Conservation (phyloP, 331 rosid genomes). For the Cydonia oblonga region DNA sequence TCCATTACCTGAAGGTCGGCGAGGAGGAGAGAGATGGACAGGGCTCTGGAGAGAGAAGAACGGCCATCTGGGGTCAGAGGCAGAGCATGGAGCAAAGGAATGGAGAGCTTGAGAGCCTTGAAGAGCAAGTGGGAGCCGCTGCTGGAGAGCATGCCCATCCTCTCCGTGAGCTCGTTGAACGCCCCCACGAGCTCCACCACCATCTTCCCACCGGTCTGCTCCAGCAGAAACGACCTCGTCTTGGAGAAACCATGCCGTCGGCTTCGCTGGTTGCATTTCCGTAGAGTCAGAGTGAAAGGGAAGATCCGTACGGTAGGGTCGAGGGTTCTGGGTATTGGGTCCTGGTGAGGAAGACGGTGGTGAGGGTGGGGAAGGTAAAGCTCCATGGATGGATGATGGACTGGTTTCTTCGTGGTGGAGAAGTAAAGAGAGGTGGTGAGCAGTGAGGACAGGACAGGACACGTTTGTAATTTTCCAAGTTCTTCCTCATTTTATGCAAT, state of each 20-base stretch:
- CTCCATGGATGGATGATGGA: constrained; percentile 3
- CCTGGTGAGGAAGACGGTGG: neutral
- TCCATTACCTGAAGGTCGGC: constrained; percentile 62
- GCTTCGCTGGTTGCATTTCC: neutral
- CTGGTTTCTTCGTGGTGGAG: neutral
- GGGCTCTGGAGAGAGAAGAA: constrained; percentile 65
- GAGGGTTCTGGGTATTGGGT: neutral
- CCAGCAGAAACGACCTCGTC: constrained; percentile 19
- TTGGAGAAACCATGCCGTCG: neutral
- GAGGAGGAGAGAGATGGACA: constrained; percentile 62
- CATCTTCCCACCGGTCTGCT: constrained; percentile 58
- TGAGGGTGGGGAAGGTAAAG: neutral
- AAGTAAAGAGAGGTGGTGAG: neutral
- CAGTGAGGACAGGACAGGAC: neutral
- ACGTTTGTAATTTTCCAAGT: neutral
- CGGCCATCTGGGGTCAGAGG: constrained; percentile 69
- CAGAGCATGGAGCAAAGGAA: constrained; percentile 53
- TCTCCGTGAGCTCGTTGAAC: constrained; percentile 65
- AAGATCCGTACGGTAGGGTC: neutral
- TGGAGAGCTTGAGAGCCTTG: constrained; percentile 70
- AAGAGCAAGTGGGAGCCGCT: constrained; percentile 59
- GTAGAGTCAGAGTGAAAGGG: neutral
- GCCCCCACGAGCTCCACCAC: constrained; percentile 92
- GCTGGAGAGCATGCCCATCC: constrained; percentile 51
- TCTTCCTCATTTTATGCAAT: neutral